Base-by-base conservation (phyloP, 306 rosid species). In the Trifolium pratense region DNA sequence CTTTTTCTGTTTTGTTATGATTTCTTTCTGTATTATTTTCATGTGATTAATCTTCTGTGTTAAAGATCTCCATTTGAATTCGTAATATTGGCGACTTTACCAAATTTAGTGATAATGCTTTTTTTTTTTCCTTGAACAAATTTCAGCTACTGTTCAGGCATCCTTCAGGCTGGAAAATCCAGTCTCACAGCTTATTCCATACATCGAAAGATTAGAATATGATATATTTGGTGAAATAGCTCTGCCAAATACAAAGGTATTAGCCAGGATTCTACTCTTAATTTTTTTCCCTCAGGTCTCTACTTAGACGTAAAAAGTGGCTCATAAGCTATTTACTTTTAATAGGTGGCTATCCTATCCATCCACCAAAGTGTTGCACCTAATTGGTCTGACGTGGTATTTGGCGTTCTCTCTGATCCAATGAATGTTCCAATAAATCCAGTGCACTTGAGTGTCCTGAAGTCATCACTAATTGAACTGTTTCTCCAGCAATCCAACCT, bases 351-450 rank as follows among this genome's bases (percentile, higher is more conserved):
- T 74, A 25, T 91, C 69, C 79, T 91, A 76, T 94, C 97, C 58
- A 84, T 91, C 90, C 92, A 89, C 64, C 87, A 77, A 77, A 46
- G 72, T 63, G 85, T 75, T 72, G 79, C 72, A 51, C 84, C 90
- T 78, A 80, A 88, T 83, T 75, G 75, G 78, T 89, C 92, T 31
- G 81, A 75, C 6, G 95, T 91, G 76, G 91, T 84, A 66, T 87
- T 94, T 46, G 98, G 97, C 52, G 82, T 87, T 87, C 91, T 91
- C 75, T 84, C 96, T 16, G 88, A 84, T 77, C 92, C 95, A n/a
- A 68, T 83, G 69, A 81, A 79, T 68, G 75, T 63, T 84, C 86
- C 87, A n/a, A 85, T 91, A 77, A 80, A 75, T 78, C 86, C 86
- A 68, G 97, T 85, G 76, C 73, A 78, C 88, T 59, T 88, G 72